These are phyloP conservation scores for Mycothermus thermophilus DNA, from an alignment of 495 filamentous ascomycete species.

Conservation along the genomic window DNA sequence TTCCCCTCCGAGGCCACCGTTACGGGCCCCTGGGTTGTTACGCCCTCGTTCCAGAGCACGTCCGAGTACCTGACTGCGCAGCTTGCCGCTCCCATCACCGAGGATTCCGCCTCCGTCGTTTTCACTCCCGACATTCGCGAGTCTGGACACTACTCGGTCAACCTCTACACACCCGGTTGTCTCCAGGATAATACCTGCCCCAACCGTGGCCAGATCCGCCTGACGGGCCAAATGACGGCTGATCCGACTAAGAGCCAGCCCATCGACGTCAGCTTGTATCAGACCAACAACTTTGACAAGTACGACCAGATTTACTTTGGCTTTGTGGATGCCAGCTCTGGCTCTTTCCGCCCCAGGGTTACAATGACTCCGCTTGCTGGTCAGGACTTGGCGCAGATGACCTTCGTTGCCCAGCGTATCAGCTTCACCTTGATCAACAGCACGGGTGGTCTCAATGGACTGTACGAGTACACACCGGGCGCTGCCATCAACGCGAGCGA, in stretches of 20 bases:
- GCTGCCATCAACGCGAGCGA: conserved; percentile 43
- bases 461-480: conserved; percentile 78
- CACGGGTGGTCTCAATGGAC: conserved; percentile 65
- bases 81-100: conserved; percentile 37
- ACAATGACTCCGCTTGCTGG: conserved; percentile 56
- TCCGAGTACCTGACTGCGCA: conserved; percentile 64
- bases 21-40: conserved; percentile 61
- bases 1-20: conserved; percentile 49
- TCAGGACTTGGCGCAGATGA: conserved; percentile 48
- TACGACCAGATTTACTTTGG: conserved; percentile 84
- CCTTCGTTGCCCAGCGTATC: conserved; percentile 75
- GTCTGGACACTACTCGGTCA: conserved; percentile 77
- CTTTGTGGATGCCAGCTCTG: conserved; percentile 59
- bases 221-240: conserved; percentile 56
- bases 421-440: conserved; percentile 59
- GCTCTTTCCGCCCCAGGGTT: conserved; percentile 64
- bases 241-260: conserved; percentile 30
- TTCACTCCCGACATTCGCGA: conserved; percentile 80
- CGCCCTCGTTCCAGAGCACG: conserved; percentile 44
- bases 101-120: conserved; percentile 48
- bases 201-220: conserved; percentile 61
- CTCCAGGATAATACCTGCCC: conserved; percentile 60
- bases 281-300: conserved; percentile 90
- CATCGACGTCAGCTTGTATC: conserved; percentile 47
- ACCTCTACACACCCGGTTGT: conserved; percentile 85